These are phyloP conservation scores for Saccharomycopsis babjevae DNA, from an alignment of 805 yeast genomes.

Conservation along the genomic window DNA sequence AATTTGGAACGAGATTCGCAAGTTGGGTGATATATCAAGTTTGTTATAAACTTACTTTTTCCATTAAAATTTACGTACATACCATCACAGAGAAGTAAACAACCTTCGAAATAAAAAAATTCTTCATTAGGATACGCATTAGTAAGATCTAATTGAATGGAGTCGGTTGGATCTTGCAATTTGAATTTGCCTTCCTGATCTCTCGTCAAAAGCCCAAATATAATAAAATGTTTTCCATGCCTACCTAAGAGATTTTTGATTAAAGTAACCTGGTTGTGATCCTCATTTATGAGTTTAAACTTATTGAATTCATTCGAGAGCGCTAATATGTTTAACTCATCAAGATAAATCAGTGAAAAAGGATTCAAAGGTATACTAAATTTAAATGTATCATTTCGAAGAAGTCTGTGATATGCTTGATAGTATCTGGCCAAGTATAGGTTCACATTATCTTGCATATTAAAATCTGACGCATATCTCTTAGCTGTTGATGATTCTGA, in stretches of 20 bases:
- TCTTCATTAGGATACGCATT: conserved; percentile 55
- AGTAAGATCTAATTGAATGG: conserved; percentile 53
- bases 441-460: conserved; percentile 27
- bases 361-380: conserved; percentile 38
- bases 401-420: conserved; percentile 56
- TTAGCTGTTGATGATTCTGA: conserved; percentile 7
- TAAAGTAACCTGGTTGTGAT: conserved; percentile 39
- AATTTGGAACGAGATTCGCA: conserved; percentile 65
- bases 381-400: conserved; percentile 50
- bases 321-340: conserved; percentile 10
- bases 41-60: conserved; percentile 53
- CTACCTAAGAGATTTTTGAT: conserved; percentile 83
- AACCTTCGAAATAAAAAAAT: conserved; percentile 62
- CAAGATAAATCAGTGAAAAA: conserved; percentile 27
- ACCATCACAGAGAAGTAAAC: conserved; percentile 76
- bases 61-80: conserved; percentile 56
- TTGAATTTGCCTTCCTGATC: conserved; percentile 60
- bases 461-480: conserved; percentile 11
- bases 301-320: conserved; percentile 9
- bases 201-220: conserved; percentile 66
- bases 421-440: conserved; percentile 47
- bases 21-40: conserved; percentile 78
- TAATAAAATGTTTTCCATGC: conserved; percentile 60
- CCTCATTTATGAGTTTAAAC: conserved; percentile 18
- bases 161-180: conserved; percentile 74